Evolutionary conservation across 345 rosid genomes (phyloP), one percentile per base, ranked within the genome.

Genomic region (Triadica sebifera): DNA sequence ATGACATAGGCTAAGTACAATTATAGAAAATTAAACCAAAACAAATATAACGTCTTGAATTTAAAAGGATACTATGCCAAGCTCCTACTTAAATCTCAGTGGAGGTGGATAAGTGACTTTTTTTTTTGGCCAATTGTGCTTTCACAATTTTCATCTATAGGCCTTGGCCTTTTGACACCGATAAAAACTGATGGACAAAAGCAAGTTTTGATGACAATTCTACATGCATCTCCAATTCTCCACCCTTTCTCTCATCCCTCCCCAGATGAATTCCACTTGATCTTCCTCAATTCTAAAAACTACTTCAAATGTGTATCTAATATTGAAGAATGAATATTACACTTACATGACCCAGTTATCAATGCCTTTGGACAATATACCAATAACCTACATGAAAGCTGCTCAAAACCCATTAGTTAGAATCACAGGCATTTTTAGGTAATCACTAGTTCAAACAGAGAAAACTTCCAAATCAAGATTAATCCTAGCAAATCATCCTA

Each of bases 261-360:
- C 43, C 38, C 12, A 13, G 25, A 24, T 66, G 20, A 22, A 12
- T 13, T 63, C 19, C 9, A 19, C 20, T 5, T 1, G 2, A 9
- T 9, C n/a, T 15, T 53, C 37, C 29, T n/a, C 1, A 41, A 12
- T 4, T 58, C 70, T 4, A 12, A 19, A 16, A 25, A 39, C 25
- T 5, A 38, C 11, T 20, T 43, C 46, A 43, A 29, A 74, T 13
- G 13, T 67, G 4, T 20, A 22, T 49, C 12, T 15, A 3, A 64
- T 43, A 64, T 64, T 19, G 25, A 67, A 19, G 4, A 52, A 57
- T 7, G 22, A 29, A 22, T 29, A 37, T 8, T 37, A 47, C 59
- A 91, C 98, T 88, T 80, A 94, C 98, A 83, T 92, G 92, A 76
- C 97, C 95, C 98, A 94, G 67, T 88, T 94, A 79, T 94, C 95